Base-by-base conservation (phyloP, 345 rosid species). In the Heritiera littoralis region DNA sequence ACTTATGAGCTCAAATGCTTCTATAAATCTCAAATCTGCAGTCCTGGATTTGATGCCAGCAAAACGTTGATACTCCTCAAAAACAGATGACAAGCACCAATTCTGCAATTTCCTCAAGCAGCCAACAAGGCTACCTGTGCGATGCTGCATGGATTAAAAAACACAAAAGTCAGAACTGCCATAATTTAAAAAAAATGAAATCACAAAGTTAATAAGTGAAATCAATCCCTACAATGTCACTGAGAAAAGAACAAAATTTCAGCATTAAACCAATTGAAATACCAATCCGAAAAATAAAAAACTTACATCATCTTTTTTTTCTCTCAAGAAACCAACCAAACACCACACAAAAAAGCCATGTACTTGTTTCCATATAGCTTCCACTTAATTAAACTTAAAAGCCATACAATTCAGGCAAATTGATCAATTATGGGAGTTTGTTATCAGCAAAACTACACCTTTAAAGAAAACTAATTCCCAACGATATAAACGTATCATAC, bases 41-140 rank as follows among this genome's bases (percentile, higher is more conserved):
- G 14, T 65, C 71, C 98, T 86, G 75, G 90, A 87, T 67, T 92
- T 94, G 78, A 64, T 12, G 12, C 97, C 94, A 0, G 97, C 95
- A 23, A 88, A 92, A 54, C 56, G 89, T 58, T 77, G 84, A 85
- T 94, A 94, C 73, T 94, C 98, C 78, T 94, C 96, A 4, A 87
- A 85, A 63, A 89, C 90, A 0, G 97, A 89, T 35, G 92, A 81
- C 83, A 92, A 79, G 54, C 94, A 91, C 98, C 98, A 94, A 32
- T 88, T 81, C 74, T 94, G 97, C 30, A 91, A 79, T 83, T 94
- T 94, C 81, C 98, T 89, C 83, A 92, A 83, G 88, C 97, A 92
- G 35, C 94, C 98, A 56, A 94, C 97, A 10, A 94, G 89, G 82
- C 92, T 86, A 76, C 98, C 97, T 0, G 98, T 94, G 58, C 97